These are phyloP conservation scores for Apophysomyces trapeziformis DNA, from an alignment of 371 early-diverging fungal genomes.

Conservation along the genomic window DNA sequence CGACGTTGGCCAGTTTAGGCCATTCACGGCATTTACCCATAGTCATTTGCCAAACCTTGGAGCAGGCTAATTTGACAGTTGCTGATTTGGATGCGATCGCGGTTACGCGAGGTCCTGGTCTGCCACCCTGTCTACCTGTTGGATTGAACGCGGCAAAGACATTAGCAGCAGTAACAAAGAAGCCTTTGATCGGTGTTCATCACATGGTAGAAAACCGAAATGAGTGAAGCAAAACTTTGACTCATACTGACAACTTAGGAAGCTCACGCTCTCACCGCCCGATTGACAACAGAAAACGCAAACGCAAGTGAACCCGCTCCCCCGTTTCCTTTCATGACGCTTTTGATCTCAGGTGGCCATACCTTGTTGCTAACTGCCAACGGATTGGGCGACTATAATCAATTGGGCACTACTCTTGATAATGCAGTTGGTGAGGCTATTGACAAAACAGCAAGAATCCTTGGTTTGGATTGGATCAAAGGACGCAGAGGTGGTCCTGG, in stretches of 20 bases:
- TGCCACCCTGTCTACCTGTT: conserved; percentile 77
- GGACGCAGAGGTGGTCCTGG: conserved; percentile 78
- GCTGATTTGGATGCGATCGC: conserved; percentile 80
- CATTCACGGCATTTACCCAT: conserved; percentile 72
- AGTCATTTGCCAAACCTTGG: conserved; percentile 68
- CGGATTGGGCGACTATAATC: conserved; percentile 65
- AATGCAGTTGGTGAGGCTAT: conserved; percentile 85
- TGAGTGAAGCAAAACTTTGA: conserved; percentile 11
- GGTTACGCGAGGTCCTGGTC: conserved; percentile 84
- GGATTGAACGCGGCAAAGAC: conserved; percentile 82
- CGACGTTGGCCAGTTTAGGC: conserved; percentile 72
- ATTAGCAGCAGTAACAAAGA: conserved; percentile 70
- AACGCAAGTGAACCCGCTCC: conserved; percentile 36
- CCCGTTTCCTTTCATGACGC: conserved; percentile 75
- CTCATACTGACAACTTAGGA: conserved; percentile 42
- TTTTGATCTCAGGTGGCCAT: conserved; percentile 86
- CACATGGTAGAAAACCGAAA: conserved; percentile 67
- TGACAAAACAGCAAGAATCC: conserved; percentile 76
- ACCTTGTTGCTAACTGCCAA: conserved; percentile 72
- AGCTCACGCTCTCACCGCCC: conserved; percentile 76
- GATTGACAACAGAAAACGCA: conserved; percentile 42
- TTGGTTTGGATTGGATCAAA: conserved; percentile 69
- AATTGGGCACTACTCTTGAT: conserved; percentile 76
- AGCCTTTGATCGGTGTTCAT: conserved; percentile 83
- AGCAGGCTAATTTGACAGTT: conserved; percentile 56